Conservation (phyloP, 257 asterid genomes). For the Mitragyna speciosa region DNA sequence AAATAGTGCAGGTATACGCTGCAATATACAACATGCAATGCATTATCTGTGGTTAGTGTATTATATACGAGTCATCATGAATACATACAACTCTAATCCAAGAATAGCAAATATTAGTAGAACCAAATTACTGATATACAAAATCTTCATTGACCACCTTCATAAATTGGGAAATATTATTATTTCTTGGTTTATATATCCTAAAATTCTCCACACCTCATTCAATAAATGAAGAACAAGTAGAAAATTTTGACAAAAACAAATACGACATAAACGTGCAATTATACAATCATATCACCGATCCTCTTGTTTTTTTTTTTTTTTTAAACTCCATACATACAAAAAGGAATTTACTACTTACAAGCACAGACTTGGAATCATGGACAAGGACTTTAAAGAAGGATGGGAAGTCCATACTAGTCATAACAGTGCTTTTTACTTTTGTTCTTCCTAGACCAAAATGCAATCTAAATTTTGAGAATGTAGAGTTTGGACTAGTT, state of each 20-base stretch:
- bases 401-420: too few species aligned
- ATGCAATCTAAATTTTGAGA: too few species aligned
- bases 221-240: background rate
- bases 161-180: background rate
- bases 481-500: too few species aligned
- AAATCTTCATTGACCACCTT: background rate
- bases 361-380: background rate
- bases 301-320: too few species aligned
- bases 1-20: slow-evolving; percentile 30
- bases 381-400: background rate
- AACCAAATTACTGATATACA: background rate
- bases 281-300: background rate
- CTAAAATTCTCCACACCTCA: background rate
- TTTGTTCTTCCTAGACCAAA: too few species aligned
- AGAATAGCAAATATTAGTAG: too few species aligned
- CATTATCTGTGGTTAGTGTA: too few species aligned
- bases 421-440: too few species aligned
- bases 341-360: background rate
- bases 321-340: too few species aligned
- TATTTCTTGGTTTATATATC: background rate
- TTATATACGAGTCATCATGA: too few species aligned
- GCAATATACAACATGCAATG: background rate
- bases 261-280: background rate
- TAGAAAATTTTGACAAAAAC: too few species aligned
- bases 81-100: too few species aligned